Evolutionary conservation across 805 yeast genomes (phyloP).

Genomic region (Komagataella pastoris): DNA sequence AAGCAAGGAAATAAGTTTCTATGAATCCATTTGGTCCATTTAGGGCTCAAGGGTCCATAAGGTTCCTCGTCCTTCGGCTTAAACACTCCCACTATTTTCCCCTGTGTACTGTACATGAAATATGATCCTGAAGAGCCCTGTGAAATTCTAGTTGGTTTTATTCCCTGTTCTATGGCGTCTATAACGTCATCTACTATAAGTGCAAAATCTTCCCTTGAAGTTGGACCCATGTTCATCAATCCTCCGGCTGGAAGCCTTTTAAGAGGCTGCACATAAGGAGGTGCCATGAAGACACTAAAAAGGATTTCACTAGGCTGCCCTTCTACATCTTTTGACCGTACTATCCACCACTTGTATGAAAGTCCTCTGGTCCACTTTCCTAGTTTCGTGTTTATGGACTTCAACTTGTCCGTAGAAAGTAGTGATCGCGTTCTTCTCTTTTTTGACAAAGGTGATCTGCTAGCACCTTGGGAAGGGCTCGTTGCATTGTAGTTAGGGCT

Average conservation of each 20-base stretch:
- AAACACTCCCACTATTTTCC: conserved; percentile 42
- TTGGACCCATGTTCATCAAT: background rate
- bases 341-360: background rate
- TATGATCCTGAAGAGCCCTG: conserved; percentile 66
- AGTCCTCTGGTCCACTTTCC: background rate
- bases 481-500: background rate
- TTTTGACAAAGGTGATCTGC: background rate
- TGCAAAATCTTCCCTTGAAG: conserved; percentile 18
- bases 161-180: conserved; percentile 29
- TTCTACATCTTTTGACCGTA: background rate
- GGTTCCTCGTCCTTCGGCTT: conserved; percentile 78
- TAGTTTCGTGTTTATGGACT: background rate
- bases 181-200: conserved; percentile 27
- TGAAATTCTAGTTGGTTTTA: conserved; percentile 38
- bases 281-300: conserved; percentile 39
- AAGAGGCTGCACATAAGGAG: conserved; percentile 17
- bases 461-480: background rate
- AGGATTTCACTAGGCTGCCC: conserved; percentile 23
- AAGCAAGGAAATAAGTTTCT: conserved; percentile 66
- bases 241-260: conserved; percentile 11
- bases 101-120: conserved; percentile 29
- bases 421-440: background rate
- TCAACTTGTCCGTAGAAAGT: background rate
- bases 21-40: conserved; percentile 73
- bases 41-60: conserved; percentile 65